Percentiles rank a stretch among this genome's conserved stretches.
phyloP scores from a whole-genome alignment of 495 filamentous ascomycete species.

The Neurospora sp. region DNA sequence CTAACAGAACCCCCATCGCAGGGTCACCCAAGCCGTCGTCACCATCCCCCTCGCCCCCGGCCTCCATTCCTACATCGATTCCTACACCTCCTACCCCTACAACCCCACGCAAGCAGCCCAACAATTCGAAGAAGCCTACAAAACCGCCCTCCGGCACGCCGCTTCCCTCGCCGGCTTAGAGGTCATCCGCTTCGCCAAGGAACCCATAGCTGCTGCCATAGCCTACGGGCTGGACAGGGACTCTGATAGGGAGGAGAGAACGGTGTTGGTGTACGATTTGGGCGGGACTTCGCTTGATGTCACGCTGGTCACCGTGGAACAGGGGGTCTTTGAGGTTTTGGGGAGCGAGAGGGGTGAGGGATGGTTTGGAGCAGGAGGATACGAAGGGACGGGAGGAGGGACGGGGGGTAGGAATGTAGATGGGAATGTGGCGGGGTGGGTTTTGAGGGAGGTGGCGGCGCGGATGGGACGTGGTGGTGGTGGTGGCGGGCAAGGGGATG shows the following conservation, averaged over 20 bases:
- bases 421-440: background rate
- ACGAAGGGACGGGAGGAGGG: too few species aligned
- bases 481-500: slow-evolving; percentile 68
- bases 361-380: too few species aligned
- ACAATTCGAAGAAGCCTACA: slow-evolving; percentile 95
- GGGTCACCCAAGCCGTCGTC: slow-evolving; percentile 83
- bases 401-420: background rate
- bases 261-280: slow-evolving; percentile 88
- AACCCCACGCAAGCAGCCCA: background rate
- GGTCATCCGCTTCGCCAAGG: slow-evolving; percentile 87
- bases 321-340: slow-evolving; percentile 87
- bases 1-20: background rate
- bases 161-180: slow-evolving; percentile 86
- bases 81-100: background rate
- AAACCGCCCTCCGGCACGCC: slow-evolving; percentile 91
- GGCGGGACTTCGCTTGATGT: slow-evolving; percentile 99
- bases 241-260: slow-evolving; percentile 52
- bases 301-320: slow-evolving; percentile 82
- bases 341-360: slow-evolving; percentile 7
- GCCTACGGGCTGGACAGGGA: slow-evolving; percentile 69
- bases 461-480: slow-evolving; percentile 90
- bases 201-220: slow-evolving; percentile 75
- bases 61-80: background rate
- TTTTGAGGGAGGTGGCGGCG: slow-evolving; percentile 83
- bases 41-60: slow-evolving; percentile 61